Conservation (phyloP, 2,329 filamentous ascomycete species). For the Cytospora piceae region DNA sequence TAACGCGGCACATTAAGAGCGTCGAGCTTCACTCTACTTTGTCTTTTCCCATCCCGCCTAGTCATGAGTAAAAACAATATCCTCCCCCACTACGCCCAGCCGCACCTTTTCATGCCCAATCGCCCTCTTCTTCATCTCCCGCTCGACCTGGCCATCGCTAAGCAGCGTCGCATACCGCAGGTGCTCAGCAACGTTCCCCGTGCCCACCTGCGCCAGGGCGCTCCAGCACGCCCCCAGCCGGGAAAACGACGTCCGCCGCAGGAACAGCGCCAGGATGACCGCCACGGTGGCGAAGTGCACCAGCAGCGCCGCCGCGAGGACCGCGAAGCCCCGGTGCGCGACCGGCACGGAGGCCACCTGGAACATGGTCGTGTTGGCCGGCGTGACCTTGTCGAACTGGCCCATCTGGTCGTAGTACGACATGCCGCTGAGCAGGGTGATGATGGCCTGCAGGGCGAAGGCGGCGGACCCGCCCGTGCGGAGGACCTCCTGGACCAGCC, state of each 20-base stretch:
- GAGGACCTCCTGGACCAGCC: background rate
- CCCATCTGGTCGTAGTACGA: slow-evolving; percentile 6
- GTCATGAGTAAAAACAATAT: no score
- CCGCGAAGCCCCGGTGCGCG: background rate
- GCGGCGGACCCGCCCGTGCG: background rate
- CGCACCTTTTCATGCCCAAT: no score
- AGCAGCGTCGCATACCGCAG: background rate
- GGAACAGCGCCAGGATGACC: background rate
- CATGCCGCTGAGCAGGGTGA: background rate
- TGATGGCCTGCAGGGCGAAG: slow-evolving; percentile 6
- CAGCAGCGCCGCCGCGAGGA: background rate
- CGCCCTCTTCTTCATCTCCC: no score
- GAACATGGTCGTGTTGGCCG: background rate
- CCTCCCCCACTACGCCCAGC: no score
- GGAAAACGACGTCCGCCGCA: slow-evolving; percentile 2
- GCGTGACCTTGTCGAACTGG: slow-evolving; percentile 3
- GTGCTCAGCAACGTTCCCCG: slow-evolving; percentile 1
- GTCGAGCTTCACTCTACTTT: no score
- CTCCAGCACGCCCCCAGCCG: slow-evolving; percentile 3
- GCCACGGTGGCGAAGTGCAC: background rate
- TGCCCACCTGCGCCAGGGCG: slow-evolving; percentile 6
- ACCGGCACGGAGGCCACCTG: background rate
- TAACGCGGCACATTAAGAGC: no score
- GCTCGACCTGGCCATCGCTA: background rate
- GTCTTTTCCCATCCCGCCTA: no score